Evolutionary conservation across 176 grass and related monocot genomes (phyloP), one percentile per base, ranked within the genome.

Genomic region (Aechmea fasciata): DNA sequence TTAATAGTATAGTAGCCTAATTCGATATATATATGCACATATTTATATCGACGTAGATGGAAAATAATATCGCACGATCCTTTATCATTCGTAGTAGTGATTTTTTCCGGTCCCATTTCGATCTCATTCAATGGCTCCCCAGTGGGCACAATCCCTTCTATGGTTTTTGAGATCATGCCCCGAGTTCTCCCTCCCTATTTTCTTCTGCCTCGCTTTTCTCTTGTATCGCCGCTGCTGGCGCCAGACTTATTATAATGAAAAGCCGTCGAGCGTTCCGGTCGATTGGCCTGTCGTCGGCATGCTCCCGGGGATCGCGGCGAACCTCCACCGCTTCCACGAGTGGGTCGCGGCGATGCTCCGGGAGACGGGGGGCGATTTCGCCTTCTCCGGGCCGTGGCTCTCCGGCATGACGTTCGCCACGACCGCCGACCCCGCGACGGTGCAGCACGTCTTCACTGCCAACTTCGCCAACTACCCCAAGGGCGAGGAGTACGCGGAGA

Each of bases 381-480:
- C 66, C 0, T 77, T 81, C 0, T 53, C 52, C 15, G 85, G 69
- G 4, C 72, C 80, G 0, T 77, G 85, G 7, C 9, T 49, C 72
- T 75, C 69, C 47, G 78, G 75, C 65, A 12, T 85, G 52, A 26
- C 64, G 11, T 82, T 52, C 12, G 57, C 88, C 33, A 2, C 77
- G 64, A 92, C 89, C 22, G 76, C 75, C 76, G 85, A 92, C 68
- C 89, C 89, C 1, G 9, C 82, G 68, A 85, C 88, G 82, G 73
- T 92, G 25, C 81, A 77, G 23, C 84, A 92, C 64, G 70, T 92
- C 79, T 92, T 92, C 82, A 85, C 65, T 23, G 75, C 79, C 83
- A 83, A 85, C 70, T 92, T 92, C 84, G 1, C 23, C 11, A 88
- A 92, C 66, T 92, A 88, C 69, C 85, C 89, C 13, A 92, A 92